Evolutionary conservation across 2,329 filamentous ascomycete genomes (phyloP).

Genomic region (Colletotrichum viniferum): DNA sequence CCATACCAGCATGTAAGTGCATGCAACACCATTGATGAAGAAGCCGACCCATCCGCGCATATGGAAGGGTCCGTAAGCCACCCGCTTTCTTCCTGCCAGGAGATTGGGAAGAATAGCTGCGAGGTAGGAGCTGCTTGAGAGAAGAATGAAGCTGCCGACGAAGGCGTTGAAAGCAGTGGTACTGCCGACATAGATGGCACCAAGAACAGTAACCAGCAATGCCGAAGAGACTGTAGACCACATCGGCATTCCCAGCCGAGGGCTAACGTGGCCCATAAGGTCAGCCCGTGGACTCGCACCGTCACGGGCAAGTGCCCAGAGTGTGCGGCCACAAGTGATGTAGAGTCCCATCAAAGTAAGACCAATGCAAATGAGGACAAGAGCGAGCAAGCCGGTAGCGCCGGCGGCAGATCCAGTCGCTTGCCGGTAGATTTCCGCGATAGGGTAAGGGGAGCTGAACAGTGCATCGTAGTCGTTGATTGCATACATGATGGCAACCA

Average conservation of each 20-base stretch:
- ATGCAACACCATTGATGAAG: constrained; percentile 53
- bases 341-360: constrained; percentile 39
- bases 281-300: constrained; percentile 38
- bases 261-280: constrained; percentile 32
- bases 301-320: constrained; percentile 46
- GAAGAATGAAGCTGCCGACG: constrained; percentile 52
- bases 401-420: constrained; percentile 56
- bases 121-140: constrained; percentile 58
- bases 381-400: constrained; percentile 52
- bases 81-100: constrained; percentile 40
- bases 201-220: constrained; percentile 54
- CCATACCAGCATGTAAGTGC: constrained; percentile 64
- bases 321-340: constrained; percentile 42
- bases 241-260: constrained; percentile 37
- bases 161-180: constrained; percentile 71
- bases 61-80: constrained; percentile 60
- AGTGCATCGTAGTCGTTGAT: constrained; percentile 60
- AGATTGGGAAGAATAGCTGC: constrained; percentile 66
- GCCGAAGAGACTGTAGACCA: constrained; percentile 55
- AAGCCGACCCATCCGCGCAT: constrained; percentile 55
- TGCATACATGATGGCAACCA: constrained; percentile 61
- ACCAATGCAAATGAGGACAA: constrained; percentile 42
- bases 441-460: constrained; percentile 59
- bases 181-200: constrained; percentile 69
- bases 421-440: constrained; percentile 69